Conservation (phyloP, 1,139 yeast species). For the Dujonia santamariae region DNA sequence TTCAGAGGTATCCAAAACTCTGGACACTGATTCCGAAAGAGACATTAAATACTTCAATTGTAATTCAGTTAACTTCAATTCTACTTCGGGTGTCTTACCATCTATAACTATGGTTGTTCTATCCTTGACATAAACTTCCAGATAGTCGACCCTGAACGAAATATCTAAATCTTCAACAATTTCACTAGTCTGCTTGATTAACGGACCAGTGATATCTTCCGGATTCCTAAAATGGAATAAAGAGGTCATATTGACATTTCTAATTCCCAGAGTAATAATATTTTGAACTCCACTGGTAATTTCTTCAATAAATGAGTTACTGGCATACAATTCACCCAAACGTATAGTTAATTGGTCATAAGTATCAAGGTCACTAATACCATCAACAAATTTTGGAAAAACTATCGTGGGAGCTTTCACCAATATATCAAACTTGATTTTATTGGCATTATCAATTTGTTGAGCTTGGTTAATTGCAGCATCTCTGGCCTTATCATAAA, state of each 20-base stretch:
- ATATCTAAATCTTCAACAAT: slow-evolving; percentile 72
- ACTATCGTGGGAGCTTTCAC: slow-evolving; percentile 80
- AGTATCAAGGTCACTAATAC: slow-evolving; percentile 12
- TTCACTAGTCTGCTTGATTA: slow-evolving; percentile 50
- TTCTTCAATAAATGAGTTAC: slow-evolving; percentile 50
- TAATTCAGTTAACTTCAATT: slow-evolving; percentile 69
- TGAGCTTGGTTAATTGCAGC: slow-evolving; percentile 71
- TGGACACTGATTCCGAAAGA: slow-evolving; percentile 55
- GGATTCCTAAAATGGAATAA: slow-evolving; percentile 48
- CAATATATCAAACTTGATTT: slow-evolving; percentile 67
- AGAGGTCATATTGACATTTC: slow-evolving; percentile 67
- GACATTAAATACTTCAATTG: slow-evolving; percentile 63
- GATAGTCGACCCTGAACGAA: slow-evolving; percentile 56
- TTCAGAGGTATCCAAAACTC: slow-evolving; percentile 48
- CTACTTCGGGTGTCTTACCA: slow-evolving; percentile 67
- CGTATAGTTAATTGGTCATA: slow-evolving; percentile 69
- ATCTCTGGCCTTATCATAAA: slow-evolving; percentile 84
- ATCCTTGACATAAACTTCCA: slow-evolving; percentile 34
- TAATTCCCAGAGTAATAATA: slow-evolving; percentile 61
- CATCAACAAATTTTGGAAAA: slow-evolving; percentile 61
- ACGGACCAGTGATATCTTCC: slow-evolving; percentile 11
- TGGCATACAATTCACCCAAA: slow-evolving; percentile 79
- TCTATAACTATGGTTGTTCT: slow-evolving; percentile 52
- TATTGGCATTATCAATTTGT: slow-evolving; percentile 59
- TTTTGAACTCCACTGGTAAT: slow-evolving; percentile 31